These are phyloP conservation scores for Croton setiger DNA, from an alignment of 441 rosid species.

Conservation along the genomic window DNA sequence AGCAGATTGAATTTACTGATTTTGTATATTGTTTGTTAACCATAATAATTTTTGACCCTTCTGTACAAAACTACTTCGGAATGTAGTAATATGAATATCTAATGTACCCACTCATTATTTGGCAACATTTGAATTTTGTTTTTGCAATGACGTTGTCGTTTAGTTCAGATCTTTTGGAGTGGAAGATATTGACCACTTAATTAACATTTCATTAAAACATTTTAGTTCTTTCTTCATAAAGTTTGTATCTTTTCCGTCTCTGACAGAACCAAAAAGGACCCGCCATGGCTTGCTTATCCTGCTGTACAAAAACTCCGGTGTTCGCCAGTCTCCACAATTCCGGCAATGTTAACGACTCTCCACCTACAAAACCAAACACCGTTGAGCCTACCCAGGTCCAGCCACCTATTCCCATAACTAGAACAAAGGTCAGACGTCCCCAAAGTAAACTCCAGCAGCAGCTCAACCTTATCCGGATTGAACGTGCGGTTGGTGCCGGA, in stretches of 20 bases:
- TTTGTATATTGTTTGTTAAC: neutral
- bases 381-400: neutral
- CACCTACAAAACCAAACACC: conserved; percentile 1
- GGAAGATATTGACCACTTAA: neutral
- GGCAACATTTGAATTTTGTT: too few species aligned
- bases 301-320: conserved; percentile 13
- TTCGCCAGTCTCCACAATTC: conserved; percentile 28
- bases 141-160: too few species aligned
- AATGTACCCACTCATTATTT: too few species aligned
- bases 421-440: neutral
- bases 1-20: too few species aligned
- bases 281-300: conserved; percentile 39
- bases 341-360: conserved; percentile 16
- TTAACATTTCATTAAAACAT: neutral
- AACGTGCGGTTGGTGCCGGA: conserved; percentile 74
- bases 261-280: neutral
- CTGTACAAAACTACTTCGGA: neutral
- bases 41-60: neutral
- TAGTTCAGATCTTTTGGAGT: neutral
- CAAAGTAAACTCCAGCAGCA: conserved; percentile 24
- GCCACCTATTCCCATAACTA: conserved; percentile 11
- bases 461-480: conserved; percentile 49
- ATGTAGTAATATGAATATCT: too few species aligned
- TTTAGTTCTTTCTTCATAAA: too few species aligned
- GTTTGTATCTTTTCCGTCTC: neutral